Percentiles rank a stretch among this genome's conserved stretches.
These are phyloP conservation scores for Aspergillus novoparasiticus DNA, from an alignment of 2,329 filamentous ascomycete genomes.

Conservation along the genomic window DNA sequence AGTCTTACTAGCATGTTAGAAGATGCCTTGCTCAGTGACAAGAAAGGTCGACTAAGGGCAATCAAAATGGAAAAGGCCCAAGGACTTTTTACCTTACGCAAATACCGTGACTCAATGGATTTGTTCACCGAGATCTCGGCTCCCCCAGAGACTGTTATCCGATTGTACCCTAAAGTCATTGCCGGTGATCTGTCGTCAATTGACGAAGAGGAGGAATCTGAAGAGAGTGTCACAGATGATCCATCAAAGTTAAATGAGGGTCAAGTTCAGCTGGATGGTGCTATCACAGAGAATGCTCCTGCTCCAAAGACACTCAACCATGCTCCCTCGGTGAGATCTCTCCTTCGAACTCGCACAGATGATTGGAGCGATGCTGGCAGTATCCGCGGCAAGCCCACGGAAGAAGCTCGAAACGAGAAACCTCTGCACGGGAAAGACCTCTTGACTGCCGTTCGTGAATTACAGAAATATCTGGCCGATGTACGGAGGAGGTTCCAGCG, in stretches of 20 bases:
- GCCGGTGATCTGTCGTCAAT: conserved; percentile 76
- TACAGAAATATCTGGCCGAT: conserved; percentile 86
- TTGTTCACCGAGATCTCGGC: conserved; percentile 89
- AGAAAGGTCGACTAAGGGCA: conserved; percentile 76
- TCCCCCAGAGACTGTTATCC: conserved; percentile 84
- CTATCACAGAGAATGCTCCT: conserved; percentile 28
- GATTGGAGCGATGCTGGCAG: conserved; percentile 44
- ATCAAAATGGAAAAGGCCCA: conserved; percentile 93
- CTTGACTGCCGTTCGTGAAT: conserved; percentile 74
- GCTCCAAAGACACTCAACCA: conserved; percentile 32
- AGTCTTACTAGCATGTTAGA: conserved; percentile 88
- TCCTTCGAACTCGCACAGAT: conserved; percentile 39
- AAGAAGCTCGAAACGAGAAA: conserved; percentile 32
- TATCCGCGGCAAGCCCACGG: conserved; percentile 35
- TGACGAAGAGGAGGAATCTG: conserved; percentile 47
- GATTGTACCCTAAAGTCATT: conserved; percentile 79
- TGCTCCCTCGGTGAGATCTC: conserved; percentile 42
- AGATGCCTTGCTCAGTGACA: conserved; percentile 84
- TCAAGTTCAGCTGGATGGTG: conserved; percentile 29
- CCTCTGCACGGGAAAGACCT: conserved; percentile 75
- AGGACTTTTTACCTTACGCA: conserved; percentile 75
- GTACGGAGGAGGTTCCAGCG: conserved; percentile 69
- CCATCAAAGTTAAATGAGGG: conserved; percentile 31
- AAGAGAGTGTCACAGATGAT: conserved; percentile 27
- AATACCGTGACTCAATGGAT: conserved; percentile 83